phyloP scores from a whole-genome alignment of 495 filamentous ascomycete genomes.

The Oidiodendron maius region DNA sequence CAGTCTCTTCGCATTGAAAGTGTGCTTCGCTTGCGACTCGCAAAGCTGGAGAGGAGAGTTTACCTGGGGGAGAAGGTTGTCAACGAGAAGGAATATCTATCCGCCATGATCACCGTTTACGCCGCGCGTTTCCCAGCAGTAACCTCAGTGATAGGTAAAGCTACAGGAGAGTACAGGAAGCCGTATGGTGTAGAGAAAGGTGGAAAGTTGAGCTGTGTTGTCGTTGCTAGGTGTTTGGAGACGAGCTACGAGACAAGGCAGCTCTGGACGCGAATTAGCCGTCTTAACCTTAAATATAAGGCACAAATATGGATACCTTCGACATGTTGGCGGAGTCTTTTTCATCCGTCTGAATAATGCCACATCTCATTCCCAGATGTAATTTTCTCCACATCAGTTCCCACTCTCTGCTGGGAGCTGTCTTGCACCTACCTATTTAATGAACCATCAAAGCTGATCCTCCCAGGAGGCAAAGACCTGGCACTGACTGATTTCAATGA shows the following conservation, averaged over 20 bases:
- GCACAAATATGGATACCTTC: not conserved
- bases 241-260: conserved; percentile 15
- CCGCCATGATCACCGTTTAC: conserved; percentile 63
- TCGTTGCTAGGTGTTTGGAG: conserved; percentile 3
- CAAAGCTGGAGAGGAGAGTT: conserved; percentile 25
- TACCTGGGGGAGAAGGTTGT: conserved; percentile 99
- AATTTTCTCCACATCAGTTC: not conserved
- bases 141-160: not conserved
- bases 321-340: not conserved
- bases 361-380: conserved; percentile 14
- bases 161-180: conserved; percentile 1
- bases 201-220: conserved; percentile 16
- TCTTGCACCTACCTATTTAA: conserved; percentile 6
- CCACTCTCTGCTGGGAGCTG: not conserved
- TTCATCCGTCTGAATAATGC: conserved; percentile 6
- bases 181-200: conserved; percentile 1
- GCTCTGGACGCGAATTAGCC: conserved; percentile 14
- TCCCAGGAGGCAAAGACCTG: not conserved
- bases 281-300: conserved; percentile 1
- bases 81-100: conserved; percentile 98
- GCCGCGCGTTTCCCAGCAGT: not conserved
- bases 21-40: not conserved
- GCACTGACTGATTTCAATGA: not conserved
- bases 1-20: not conserved
- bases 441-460: conserved; percentile 5